Evolutionary conservation across 2,329 filamentous ascomycete genomes (phyloP).

Genomic region (Colletotrichum godetiae): DNA sequence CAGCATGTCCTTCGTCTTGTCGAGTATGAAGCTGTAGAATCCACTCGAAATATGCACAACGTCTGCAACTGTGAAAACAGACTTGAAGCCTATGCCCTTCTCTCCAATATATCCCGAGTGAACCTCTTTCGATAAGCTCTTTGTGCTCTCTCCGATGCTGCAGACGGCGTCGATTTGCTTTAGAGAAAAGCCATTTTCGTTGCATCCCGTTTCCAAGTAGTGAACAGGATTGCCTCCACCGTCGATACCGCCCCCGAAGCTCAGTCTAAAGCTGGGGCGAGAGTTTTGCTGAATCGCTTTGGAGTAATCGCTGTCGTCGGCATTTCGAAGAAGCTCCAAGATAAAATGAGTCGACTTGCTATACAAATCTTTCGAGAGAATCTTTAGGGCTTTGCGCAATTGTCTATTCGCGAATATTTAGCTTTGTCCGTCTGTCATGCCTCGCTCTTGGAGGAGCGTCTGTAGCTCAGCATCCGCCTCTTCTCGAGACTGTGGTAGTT

Average conservation of each 20-base stretch:
- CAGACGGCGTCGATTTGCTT: slow-evolving; percentile 48
- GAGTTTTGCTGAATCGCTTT: too few relatives aligned
- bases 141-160: slow-evolving; percentile 47
- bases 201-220: slow-evolving; percentile 40
- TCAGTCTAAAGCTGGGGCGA: too few relatives aligned
- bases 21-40: slow-evolving; percentile 45
- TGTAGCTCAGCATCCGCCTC: neutral
- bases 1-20: slow-evolving; percentile 39
- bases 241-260: neutral
- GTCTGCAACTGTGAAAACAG: slow-evolving; percentile 47
- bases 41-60: slow-evolving; percentile 45
- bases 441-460: neutral
- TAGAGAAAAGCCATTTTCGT: slow-evolving; percentile 46
- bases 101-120: slow-evolving; percentile 46
- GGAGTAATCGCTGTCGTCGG: slow-evolving; percentile 48
- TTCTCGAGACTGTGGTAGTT: neutral
- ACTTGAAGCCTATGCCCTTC: slow-evolving; percentile 52
- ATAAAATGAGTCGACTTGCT: slow-evolving; percentile 49
- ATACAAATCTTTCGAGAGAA: slow-evolving; percentile 46
- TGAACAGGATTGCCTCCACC: too few relatives aligned
- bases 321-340: slow-evolving; percentile 54
- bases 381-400: neutral
- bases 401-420: neutral
- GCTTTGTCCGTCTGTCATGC: too few relatives aligned
- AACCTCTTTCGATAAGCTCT: slow-evolving; percentile 37